These are phyloP conservation scores for Entamoeba histolytica DNA, from an alignment of 208 protist genomes.

Conservation along the genomic window DNA sequence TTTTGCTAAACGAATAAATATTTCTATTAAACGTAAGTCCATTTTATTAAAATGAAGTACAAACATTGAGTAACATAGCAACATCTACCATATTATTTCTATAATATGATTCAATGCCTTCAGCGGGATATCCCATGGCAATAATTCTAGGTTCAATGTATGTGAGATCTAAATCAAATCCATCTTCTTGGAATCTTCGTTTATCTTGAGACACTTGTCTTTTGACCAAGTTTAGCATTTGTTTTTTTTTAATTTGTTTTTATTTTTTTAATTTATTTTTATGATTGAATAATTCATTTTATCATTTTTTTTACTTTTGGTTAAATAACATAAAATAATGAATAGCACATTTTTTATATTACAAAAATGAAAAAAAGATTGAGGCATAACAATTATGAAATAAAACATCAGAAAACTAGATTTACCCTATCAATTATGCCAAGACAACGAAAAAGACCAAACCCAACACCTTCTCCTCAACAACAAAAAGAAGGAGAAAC, in stretches of 20 bases:
- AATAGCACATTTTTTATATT: too few relatives aligned
- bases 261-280: too few relatives aligned
- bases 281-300: too few relatives aligned
- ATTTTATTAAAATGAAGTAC: not conserved
- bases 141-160: slow-evolving; percentile 43
- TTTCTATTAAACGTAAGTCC: too few relatives aligned
- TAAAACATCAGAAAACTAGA: too few relatives aligned
- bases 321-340: too few relatives aligned
- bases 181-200: slow-evolving; percentile 14
- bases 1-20: slow-evolving; percentile 28
- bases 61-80: slow-evolving; percentile 45
- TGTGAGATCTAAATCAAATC: slow-evolving; percentile 42
- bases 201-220: not conserved
- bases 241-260: too few relatives aligned
- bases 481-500: not conserved
- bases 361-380: too few relatives aligned
- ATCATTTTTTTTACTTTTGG: too few relatives aligned
- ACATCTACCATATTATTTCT: slow-evolving; percentile 48
- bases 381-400: too few relatives aligned
- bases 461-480: not conserved
- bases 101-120: slow-evolving; percentile 53
- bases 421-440: not conserved
- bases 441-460: not conserved
- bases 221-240: not conserved
- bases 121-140: slow-evolving; percentile 45